Percentiles rank a stretch among this genome's conserved stretches.
Conservation (phyloP, 768 basidiomycete species). For the Suillus placidus region DNA sequence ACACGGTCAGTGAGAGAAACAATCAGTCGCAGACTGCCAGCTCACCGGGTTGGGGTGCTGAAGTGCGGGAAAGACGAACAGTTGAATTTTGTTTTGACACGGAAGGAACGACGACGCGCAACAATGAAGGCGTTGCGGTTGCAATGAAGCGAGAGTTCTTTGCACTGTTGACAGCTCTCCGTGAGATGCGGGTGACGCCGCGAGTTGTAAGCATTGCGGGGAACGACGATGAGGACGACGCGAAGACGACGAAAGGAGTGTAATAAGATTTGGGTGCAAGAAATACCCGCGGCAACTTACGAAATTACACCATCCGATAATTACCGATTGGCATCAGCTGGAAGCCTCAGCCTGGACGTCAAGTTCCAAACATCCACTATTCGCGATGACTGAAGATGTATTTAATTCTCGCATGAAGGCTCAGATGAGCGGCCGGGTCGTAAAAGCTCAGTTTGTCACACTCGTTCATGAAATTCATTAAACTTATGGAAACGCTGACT, state of each 20-base stretch:
- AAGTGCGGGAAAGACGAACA: conserved; percentile 51
- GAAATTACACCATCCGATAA: conserved; percentile 1
- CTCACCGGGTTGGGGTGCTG: conserved; percentile 57
- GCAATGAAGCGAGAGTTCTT: conserved; percentile 85
- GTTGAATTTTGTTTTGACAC: conserved; percentile 48
- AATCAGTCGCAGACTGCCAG: conserved; percentile 12
- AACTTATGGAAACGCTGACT: too few species aligned
- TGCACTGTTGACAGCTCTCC: conserved; percentile 76
- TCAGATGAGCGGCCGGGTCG: too few species aligned
- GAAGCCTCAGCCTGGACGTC: too few species aligned
- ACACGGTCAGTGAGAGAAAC: conserved; percentile 6
- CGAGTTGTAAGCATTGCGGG: conserved; percentile 82
- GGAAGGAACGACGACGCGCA: conserved; percentile 52
- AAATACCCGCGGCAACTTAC: conserved; percentile 29
- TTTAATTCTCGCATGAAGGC: too few species aligned
- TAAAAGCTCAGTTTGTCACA: too few species aligned
- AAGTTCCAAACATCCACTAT: background rate
- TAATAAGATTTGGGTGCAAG: conserved; percentile 27
- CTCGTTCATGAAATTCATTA: too few species aligned
- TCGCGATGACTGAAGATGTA: background rate
- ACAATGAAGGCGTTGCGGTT: conserved; percentile 61
- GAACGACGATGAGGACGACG: conserved; percentile 33
- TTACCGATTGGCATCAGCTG: background rate
- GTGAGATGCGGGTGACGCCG: conserved; percentile 85
- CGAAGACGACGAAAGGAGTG: conserved; percentile 21